These are phyloP conservation scores for Neltuma alba DNA, from an alignment of 306 rosid species.

Conservation along the genomic window DNA sequence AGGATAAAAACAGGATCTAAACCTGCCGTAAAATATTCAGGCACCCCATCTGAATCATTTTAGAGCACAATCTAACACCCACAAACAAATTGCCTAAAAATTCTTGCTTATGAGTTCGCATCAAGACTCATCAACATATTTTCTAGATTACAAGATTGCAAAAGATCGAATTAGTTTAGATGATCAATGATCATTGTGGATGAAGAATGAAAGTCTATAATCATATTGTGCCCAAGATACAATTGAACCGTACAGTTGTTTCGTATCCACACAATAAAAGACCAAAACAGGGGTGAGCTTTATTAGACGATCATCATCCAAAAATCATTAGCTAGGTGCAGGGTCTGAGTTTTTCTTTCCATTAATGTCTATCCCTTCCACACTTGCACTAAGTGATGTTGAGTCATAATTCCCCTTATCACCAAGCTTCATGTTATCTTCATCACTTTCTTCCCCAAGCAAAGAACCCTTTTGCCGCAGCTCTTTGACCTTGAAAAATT, in stretches of 20 bases:
- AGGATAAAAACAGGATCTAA: background rate
- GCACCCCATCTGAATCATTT: background rate
- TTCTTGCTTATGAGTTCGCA: background rate
- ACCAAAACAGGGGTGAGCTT: conserved; percentile 37
- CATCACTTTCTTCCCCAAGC: conserved; percentile 40
- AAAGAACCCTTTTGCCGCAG: conserved; percentile 35
- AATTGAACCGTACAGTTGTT: conserved; percentile 17
- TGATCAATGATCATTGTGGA: background rate
- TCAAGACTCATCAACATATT: background rate
- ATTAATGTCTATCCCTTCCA: conserved; percentile 66
- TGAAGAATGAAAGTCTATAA: conserved; percentile 13
- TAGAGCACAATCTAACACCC: background rate
- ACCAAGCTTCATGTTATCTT: conserved; percentile 24
- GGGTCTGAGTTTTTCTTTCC: conserved; percentile 43
- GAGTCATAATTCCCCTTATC: conserved; percentile 38
- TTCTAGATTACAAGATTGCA: conserved; percentile 21
- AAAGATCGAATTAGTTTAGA: conserved; percentile 10
- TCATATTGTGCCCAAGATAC: conserved; percentile 16
- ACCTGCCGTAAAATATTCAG: background rate
- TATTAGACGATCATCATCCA: conserved; percentile 40
- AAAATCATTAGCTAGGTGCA: conserved; percentile 49
- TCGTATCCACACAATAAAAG: conserved; percentile 22
- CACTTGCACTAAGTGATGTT: conserved; percentile 55
- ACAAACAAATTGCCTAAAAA: background rate
- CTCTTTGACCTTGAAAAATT: conserved; percentile 47